Base-by-base conservation (phyloP, 2,329 filamentous ascomycete species). In the Berkeleyomyces basicola region DNA sequence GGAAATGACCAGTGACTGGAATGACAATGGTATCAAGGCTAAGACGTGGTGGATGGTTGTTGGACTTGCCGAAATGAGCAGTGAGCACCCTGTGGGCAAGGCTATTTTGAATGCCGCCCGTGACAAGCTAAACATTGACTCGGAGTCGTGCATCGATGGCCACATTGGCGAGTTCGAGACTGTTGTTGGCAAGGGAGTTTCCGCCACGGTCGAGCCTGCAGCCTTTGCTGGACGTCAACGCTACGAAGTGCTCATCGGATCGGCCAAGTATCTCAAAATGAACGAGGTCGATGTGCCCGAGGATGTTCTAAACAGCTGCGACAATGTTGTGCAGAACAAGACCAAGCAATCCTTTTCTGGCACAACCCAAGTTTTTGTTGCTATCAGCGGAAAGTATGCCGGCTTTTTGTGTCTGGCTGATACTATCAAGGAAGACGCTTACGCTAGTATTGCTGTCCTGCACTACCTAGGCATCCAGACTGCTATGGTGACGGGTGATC, bases 41-140 rank as follows among this genome's bases (percentile, higher is more conserved):
- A 83, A 83, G 42, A 78, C 95, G 3, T 99, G 92, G 92, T 99
- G 93, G 93, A 84, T 88, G n/a, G 80, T 96, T 65, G 84, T 99
- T 63, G 93, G 91, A 53, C 84, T 97, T n/a, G 87, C 92, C 0
- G 93, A 99, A 75, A 90, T 90, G 82, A 88, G 89, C 67, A 96
- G 90, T 70, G 93, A 99, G 73, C 93, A 99, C 70, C 93, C 93
- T 0, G 88, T 97, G 63, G 93, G 91, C n/a, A 89, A 85, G 69
- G 92, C 93, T 11, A 88, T 97, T 60, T 77, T 95, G 4, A 74
- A 75, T 0, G 84, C 84, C 37, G 90, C 92, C 3, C 91, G 88
- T 68, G 77, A 81, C 1, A 83, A 92, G 70, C 82, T 96, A 7
- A 84, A 83, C 3, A 73, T 96, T 46, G 84, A 82, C 14, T 72